These are phyloP conservation scores for Arctium lappa DNA, from an alignment of 129 eudicot genomes.

Conservation along the genomic window DNA sequence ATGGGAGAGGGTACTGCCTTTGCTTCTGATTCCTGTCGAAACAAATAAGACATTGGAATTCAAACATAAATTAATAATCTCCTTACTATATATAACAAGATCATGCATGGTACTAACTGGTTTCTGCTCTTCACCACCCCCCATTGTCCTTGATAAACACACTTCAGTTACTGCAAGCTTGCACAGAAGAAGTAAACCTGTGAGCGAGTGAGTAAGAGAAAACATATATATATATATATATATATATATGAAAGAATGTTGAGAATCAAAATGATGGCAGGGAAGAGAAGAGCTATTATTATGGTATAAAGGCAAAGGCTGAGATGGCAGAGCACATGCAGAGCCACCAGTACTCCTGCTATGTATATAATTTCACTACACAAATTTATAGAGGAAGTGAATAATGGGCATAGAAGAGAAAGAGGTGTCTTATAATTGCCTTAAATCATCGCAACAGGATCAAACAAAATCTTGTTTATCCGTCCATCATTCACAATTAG, in stretches of 20 bases:
- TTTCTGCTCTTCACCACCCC: conserved; percentile 84
- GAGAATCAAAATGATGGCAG: conserved; percentile 46
- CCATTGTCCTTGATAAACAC: conserved; percentile 34
- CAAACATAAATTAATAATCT: not conserved
- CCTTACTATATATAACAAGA: not conserved
- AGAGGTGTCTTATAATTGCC: not conserved
- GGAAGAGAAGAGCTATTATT: conserved; percentile 42
- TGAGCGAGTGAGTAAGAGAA: conserved; percentile 14
- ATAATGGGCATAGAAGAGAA: not conserved
- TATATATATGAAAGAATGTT: conserved; percentile 30
- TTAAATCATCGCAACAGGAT: not conserved
- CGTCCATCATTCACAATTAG: too few species aligned
- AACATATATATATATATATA: not conserved
- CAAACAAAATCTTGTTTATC: not conserved
- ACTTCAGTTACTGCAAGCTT: not conserved
- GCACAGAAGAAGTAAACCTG: not conserved
- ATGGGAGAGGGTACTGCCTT: conserved; percentile 63
- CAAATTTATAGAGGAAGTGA: not conserved
- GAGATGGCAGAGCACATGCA: conserved; percentile 80
- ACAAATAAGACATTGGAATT: not conserved
- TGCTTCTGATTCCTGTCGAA: conserved; percentile 39
- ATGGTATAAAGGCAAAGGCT: conserved; percentile 52
- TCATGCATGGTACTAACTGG: conserved; percentile 31
- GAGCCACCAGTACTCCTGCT: conserved; percentile 45
- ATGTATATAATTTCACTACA: conserved; percentile 15